Evolutionary conservation across 1,139 yeast genomes (phyloP), one percentile per base, ranked within the genome.

Genomic region (Blastobotrys buckinghamii): DNA sequence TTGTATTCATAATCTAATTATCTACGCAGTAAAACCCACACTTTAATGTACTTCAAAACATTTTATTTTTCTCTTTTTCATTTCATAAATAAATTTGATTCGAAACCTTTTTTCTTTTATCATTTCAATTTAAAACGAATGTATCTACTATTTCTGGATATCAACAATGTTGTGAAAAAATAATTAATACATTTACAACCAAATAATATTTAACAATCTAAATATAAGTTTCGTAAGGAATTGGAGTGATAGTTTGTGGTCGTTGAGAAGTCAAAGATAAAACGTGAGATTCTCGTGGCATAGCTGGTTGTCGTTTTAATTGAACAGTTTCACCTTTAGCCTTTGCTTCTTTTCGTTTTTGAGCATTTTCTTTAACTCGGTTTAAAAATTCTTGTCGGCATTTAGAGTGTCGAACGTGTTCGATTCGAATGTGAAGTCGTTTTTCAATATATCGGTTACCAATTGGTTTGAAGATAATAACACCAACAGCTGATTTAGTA

Each of bases 401-500:
- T 79, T 92, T 92, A 71, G 98, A 92, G 89, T 92, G 98, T 82
- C 89, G 90, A 71, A 92, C 81, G 81, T 92, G 98, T 82, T 92
- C 98, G 71, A 92, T 82, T 80, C 97, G 92, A 76, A 92, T 80
- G 86, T 88, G 89, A 72, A 92, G 84, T 79, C 97, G 90, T 86
- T 92, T 92, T 81, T 92, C 97, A 63, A 92, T 67, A 88, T 90
- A 92, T 82, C 97, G 87, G 95, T 86, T 79, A 74, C 97, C 97
- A 68, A 92, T 97, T 75, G 90, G 82, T 84, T 92, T 92, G 94
- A 92, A 85, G 73, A 92, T 77, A 72, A 92, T 87, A 67, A 92
- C 95, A 83, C 98, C 98, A 63, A 92, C 97, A 60, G 98, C 80
- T 59, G 96, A 78, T 82, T 87, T 92, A 84, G 98, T 92, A 65